Evolutionary conservation across 495 filamentous ascomycete species (phyloP), one percentile per base, ranked within the genome.

Genomic region (Clohesyomyces aquaticus): DNA sequence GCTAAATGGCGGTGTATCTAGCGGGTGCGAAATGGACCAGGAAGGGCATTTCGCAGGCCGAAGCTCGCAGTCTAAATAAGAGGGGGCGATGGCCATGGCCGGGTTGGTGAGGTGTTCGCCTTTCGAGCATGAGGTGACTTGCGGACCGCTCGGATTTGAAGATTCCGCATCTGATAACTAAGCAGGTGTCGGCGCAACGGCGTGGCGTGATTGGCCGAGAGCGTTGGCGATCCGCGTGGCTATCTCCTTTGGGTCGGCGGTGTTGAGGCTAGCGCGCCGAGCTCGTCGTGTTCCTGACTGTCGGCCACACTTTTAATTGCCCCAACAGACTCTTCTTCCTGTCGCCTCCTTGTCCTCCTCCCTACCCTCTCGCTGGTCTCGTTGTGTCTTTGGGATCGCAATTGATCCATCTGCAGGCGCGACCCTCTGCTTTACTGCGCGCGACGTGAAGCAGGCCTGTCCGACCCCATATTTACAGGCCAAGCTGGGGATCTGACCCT

Each of bases 41-140:
- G 3, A 26, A 50, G n/a, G 22, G 18, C n/a, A 54, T 16, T 42
- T 4, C 2, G 28, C 26, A 28, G 51, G 25, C 6, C 32, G 25
- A 28, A 22, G 54, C 10, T 43, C 28, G 28, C 23, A 21, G 51
- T 41, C 51, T 10, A 54, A 14, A 27, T 32, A 23, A 18, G 27
- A 23, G 26, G 2, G n/a, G 16, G 26, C 16, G 46, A 45, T 42
- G 42, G 11, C 38, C 22, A 43, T 45, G 38, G 1, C 16, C 56
- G 41, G n/a, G 8, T 25, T 45, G 38, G 1, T 19, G 43, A 50
- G n/a, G 8, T 25, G 56, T 32, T 26, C 26, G 28, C 25, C 56
- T 49, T 59, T 42, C 43, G 56, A 59, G 43, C 3, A 38, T 59
- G 56, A 50, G 43, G 56, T 59, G 56, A 59, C 56, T 49, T 49